phyloP scores from a whole-genome alignment of 106 monocot genomes.

The Triglochin maritima region DNA sequence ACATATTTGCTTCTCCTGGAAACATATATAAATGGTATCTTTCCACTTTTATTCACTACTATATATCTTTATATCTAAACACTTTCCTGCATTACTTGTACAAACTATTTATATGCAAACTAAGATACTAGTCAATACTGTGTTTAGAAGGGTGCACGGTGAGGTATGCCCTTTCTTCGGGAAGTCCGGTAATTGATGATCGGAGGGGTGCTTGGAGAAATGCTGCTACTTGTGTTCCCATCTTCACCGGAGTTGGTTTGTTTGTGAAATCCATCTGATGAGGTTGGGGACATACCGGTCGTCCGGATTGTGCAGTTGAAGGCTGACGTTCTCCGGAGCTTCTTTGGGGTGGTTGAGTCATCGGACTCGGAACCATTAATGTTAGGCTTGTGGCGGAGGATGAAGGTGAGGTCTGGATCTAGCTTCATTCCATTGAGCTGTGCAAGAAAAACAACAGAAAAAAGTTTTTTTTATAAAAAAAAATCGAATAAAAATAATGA shows the following conservation, averaged over 20 bases:
- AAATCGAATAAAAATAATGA: no score
- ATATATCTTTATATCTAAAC: no score
- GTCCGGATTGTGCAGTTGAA: constrained; percentile 13
- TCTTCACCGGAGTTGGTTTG: constrained; percentile 16
- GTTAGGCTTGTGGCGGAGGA: constrained; percentile 20
- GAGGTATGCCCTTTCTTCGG: constrained; percentile 88
- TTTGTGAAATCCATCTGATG: not conserved
- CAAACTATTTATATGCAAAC: no score
- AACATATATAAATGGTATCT: no score
- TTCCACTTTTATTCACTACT: no score
- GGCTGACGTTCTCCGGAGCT: constrained; percentile 27
- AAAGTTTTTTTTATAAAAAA: no score
- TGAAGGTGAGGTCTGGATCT: constrained; percentile 59
- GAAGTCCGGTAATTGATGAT: constrained; percentile 54
- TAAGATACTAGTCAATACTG: no score
- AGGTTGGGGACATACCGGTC: not conserved
- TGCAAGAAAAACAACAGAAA: not conserved
- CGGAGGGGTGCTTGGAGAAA: constrained; percentile 75
- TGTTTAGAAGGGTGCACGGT: constrained; percentile 46
- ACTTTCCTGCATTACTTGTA: no score
- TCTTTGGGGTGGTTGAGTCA: constrained; percentile 33
- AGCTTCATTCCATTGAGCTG: constrained; percentile 77
- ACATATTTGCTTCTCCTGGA: no score
- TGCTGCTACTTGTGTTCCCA: constrained; percentile 17
- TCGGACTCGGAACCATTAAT: constrained; percentile 34